Conservation (phyloP, 345 rosid genomes). For the Brassica carinata region DNA sequence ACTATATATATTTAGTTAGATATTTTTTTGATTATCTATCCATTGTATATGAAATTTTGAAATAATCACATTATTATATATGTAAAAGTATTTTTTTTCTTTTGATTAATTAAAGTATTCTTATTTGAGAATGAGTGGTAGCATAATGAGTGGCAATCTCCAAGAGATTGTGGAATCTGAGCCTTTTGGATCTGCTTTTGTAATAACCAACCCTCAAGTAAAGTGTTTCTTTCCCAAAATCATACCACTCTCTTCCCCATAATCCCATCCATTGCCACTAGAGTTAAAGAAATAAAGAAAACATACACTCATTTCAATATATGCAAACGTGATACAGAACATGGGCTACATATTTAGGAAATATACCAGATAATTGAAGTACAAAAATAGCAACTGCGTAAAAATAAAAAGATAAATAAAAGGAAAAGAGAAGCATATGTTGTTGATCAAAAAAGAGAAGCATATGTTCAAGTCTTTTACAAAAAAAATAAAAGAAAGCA, state of each 20-base stretch:
- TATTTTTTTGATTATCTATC: too few species aligned
- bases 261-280: not conserved
- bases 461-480: not conserved
- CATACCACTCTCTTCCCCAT: constrained; percentile 6
- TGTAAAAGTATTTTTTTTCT: not conserved
- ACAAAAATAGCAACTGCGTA: constrained; percentile 1
- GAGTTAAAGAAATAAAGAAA: not conserved
- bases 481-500: too few species aligned
- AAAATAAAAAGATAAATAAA: not conserved
- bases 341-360: not conserved
- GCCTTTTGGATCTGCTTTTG: constrained; percentile 29
- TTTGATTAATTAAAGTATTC: not conserved
- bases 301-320: constrained; percentile 5
- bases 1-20: too few species aligned
- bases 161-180: constrained; percentile 23
- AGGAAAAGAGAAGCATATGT: not conserved
- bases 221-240: constrained; percentile 28
- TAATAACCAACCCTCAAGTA: constrained; percentile 17
- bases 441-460: not conserved
- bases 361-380: not conserved
- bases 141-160: constrained; percentile 28
- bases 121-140: constrained; percentile 11
- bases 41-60: not conserved
- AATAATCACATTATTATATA: not conserved
- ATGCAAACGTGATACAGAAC: not conserved